Percentiles rank a stretch among this genome's conserved stretches.
Evolutionary conservation across 1,139 yeast species (phyloP).

Genomic region (Pichia cactophila): DNA sequence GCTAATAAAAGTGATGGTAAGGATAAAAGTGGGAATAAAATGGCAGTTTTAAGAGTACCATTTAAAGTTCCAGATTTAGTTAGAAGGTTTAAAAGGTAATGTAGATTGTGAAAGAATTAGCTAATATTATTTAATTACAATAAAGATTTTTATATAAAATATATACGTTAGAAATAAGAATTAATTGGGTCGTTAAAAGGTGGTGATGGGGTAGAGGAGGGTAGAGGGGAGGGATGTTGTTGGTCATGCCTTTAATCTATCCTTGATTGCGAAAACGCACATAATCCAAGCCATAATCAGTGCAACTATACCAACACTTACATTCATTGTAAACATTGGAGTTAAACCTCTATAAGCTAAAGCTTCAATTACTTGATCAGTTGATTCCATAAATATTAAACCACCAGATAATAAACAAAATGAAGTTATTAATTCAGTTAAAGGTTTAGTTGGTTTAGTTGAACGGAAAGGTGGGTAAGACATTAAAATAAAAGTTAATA

Average conservation of each 20-base stretch:
- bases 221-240: not conserved
- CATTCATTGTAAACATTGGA: slow-evolving; percentile 82
- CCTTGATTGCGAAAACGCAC: slow-evolving; percentile 58
- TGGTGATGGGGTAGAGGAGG: not conserved
- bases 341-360: slow-evolving; percentile 82
- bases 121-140: not conserved
- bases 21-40: slow-evolving; percentile 63
- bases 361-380: slow-evolving; percentile 75
- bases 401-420: slow-evolving; percentile 87
- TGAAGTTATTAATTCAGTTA: slow-evolving; percentile 73
- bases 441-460: slow-evolving; percentile 53
- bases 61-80: slow-evolving; percentile 81
- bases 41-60: slow-evolving; percentile 83
- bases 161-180: not conserved
- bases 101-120: not conserved
- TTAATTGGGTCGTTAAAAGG: not conserved
- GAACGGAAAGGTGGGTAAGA: slow-evolving; percentile 41
- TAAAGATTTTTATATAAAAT: not conserved
- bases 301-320: slow-evolving; percentile 71
- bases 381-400: slow-evolving; percentile 81
- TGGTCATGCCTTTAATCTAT: slow-evolving; percentile 32
- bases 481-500: slow-evolving; percentile 56
- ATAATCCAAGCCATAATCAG: slow-evolving; percentile 90
- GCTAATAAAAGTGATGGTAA: slow-evolving; percentile 79
- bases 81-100: slow-evolving; percentile 35